A percentile compares a stretch with the other conserved stretches of the same genome.
These are phyloP conservation scores for Pyricularia grisea DNA, from an alignment of 2,329 filamentous ascomycete genomes.

Conservation along the genomic window DNA sequence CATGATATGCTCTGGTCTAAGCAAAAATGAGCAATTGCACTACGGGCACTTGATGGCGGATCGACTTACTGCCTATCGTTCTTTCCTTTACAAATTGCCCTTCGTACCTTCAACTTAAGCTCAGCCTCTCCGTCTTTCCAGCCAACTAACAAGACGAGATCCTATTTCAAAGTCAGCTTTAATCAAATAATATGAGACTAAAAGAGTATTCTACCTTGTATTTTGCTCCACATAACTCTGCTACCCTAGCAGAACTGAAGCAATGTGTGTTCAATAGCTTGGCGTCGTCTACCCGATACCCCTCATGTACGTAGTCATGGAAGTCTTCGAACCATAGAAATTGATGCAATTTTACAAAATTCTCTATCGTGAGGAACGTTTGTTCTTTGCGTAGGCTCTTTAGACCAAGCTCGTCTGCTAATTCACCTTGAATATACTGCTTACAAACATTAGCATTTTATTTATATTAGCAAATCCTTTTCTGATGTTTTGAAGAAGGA, in stretches of 20 bases:
- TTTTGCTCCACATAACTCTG: conserved; percentile 6
- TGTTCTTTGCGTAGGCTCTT: conserved; percentile 5
- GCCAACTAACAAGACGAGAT: conserved; percentile 5
- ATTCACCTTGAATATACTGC: conserved; percentile 7
- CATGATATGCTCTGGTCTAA: conserved; percentile 5
- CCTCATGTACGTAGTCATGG: conserved; percentile 6
- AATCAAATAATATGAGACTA: background rate
- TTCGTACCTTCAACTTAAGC: conserved; percentile 8
- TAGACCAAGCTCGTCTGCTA: conserved; percentile 6
- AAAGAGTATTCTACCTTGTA: conserved; percentile 6
- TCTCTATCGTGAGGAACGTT: no score
- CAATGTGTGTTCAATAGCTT: conserved; percentile 7
- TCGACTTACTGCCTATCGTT: conserved; percentile 6
- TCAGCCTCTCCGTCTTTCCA: conserved; percentile 6
- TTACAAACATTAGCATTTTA: conserved; percentile 2
- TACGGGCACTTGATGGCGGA: background rate
- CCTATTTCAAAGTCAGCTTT: background rate
- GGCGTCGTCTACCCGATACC: conserved; percentile 4
- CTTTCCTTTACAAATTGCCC: conserved; percentile 6
- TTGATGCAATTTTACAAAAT: conserved; percentile 5
- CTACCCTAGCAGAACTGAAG: conserved; percentile 6
- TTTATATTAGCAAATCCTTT: background rate
- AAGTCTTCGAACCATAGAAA: conserved; percentile 8
- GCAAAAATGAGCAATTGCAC: conserved; percentile 3
- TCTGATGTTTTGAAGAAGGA: background rate